These are phyloP conservation scores for Starmera quercuum DNA, from an alignment of 805 yeast species.

Conservation along the genomic window DNA sequence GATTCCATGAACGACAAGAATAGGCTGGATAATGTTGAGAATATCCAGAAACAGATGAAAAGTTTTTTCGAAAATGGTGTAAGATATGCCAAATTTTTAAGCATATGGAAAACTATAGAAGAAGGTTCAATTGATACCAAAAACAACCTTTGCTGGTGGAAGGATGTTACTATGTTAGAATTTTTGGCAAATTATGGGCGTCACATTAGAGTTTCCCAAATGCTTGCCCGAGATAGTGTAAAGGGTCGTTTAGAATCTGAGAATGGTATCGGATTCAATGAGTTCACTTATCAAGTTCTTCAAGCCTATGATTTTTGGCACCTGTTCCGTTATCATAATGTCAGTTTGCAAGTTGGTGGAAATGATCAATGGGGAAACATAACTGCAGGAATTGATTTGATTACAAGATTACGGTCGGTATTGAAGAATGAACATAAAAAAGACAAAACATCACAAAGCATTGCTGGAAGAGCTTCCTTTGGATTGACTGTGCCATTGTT, in stretches of 20 bases:
- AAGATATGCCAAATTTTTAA: slow-evolving; percentile 41
- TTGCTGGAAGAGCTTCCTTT: slow-evolving; percentile 29
- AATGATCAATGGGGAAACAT: slow-evolving; percentile 98
- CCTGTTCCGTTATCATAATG: slow-evolving; percentile 48
- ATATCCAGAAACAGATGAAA: slow-evolving; percentile 55
- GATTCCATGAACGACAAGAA: slow-evolving; percentile 42
- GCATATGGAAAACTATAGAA: slow-evolving; percentile 21
- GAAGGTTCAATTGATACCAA: slow-evolving; percentile 35
- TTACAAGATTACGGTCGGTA: slow-evolving; percentile 43
- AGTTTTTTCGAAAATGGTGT: slow-evolving; percentile 55
- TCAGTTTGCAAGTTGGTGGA: slow-evolving; percentile 84
- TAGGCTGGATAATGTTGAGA: slow-evolving; percentile 47
- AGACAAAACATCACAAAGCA: slow-evolving; percentile 12
- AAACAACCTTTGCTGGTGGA: slow-evolving; percentile 87
- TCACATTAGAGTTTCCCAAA: slow-evolving; percentile 72
- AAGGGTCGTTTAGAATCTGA: slow-evolving; percentile 62
- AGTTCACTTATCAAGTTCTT: slow-evolving; percentile 84
- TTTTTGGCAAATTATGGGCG: slow-evolving; percentile 74
- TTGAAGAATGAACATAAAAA: slow-evolving; percentile 12
- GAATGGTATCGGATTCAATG: slow-evolving; percentile 85
- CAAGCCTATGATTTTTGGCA: slow-evolving; percentile 95
- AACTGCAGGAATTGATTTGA: slow-evolving; percentile 89
- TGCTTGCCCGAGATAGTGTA: slow-evolving; percentile 86
- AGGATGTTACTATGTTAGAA: slow-evolving; percentile 61
- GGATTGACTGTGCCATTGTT: slow-evolving; percentile 89